Percentiles rank a stretch among this genome's conserved stretches.
phyloP scores from a whole-genome alignment of 129 eudicot genomes.

The Tagetes patula region DNA sequence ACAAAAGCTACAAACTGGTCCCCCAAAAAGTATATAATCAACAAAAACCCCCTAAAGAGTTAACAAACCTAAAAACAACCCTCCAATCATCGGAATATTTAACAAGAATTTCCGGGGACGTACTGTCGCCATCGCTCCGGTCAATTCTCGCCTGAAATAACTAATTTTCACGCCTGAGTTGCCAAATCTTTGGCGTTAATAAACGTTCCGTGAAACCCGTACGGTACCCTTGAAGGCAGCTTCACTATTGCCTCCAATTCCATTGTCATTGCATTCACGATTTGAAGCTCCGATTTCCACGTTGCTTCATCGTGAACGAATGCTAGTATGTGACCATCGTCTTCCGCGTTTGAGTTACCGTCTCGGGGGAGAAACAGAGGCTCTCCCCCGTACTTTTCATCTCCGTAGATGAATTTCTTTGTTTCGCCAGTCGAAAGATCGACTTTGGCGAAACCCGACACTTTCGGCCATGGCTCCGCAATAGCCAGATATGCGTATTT shows the following conservation, averaged over 20 bases:
- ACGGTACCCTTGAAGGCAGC: conserved; percentile 55
- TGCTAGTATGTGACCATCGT: conserved; percentile 51
- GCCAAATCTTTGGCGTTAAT: conserved; percentile 42
- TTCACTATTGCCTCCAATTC: conserved; percentile 45
- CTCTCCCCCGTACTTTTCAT: conserved; percentile 50
- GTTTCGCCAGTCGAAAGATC: conserved; percentile 45
- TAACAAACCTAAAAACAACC: conserved; percentile 23
- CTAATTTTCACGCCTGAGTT: conserved; percentile 35
- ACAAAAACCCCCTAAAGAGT: conserved; percentile 22
- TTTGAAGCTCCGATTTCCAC: conserved; percentile 51
- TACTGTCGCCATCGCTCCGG: conserved; percentile 48
- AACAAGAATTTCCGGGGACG: conserved; percentile 55
- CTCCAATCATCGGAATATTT: conserved; percentile 15
- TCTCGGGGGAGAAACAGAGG: conserved; percentile 50
- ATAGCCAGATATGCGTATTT: conserved; percentile 52
- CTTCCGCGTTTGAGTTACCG: conserved; percentile 31
- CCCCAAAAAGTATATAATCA: conserved; percentile 25
- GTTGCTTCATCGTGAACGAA: conserved; percentile 53
- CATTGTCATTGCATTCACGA: conserved; percentile 51
- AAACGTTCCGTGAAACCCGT: conserved; percentile 60
- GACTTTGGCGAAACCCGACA: conserved; percentile 60
- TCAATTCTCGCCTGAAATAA: conserved; percentile 27
- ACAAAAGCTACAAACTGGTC: conserved; percentile 56
- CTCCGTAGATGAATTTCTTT: conserved; percentile 43
- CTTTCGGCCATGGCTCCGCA: conserved; percentile 67